Base-by-base conservation (phyloP, 495 filamentous ascomycete species). In the Penicillium turbatum region DNA sequence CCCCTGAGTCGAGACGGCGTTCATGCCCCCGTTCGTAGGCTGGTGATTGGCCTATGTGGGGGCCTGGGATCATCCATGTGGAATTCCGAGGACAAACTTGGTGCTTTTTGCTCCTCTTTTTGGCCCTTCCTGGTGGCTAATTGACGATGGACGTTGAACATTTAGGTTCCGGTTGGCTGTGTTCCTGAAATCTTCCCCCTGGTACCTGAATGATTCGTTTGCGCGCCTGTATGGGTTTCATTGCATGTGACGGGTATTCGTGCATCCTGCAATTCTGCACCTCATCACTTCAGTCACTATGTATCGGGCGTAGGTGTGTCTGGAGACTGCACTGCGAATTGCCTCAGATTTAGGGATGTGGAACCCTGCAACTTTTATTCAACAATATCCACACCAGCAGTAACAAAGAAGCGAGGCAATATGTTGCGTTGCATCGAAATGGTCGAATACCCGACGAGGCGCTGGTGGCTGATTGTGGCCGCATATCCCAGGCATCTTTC, bases 111-210 rank as follows among this genome's bases (percentile, higher is more conserved):
- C 26, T 30, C 34, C 21, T 41, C 27, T 30, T 31, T 24, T 31
- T 51, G 34, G 35, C 35, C 32, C 47, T 51, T 34, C 31, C 13
- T 21, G 12, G 32, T 48, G 21, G 46, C 32, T 48, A 34, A 38
- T 29, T n/a, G 24, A 40, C 11, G 24, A 43, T n/a, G 29, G 41
- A 30, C 27, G 15, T 44, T 31, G 10, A 2, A 12, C 13, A 26
- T 36, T 45, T 48, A 17, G 12, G 5, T 26, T 35, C 30, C 7
- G 46, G 44, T 35, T 32, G 30, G 27, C 34, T 16, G 15, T 26
- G 37, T 43, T 35, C 19, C 49, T 51, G 38, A 34, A n/a, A 34
- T 34, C 32, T 24, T 51, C 49, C 49, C 49, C 49, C 49, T 51
- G 49, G 49, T 51, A 15, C 49, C 49, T 43, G 49, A 9, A 51